Evolutionary conservation across 1,139 yeast species (phyloP), one percentile per base, ranked within the genome.

Genomic region (Pichia sp.): DNA sequence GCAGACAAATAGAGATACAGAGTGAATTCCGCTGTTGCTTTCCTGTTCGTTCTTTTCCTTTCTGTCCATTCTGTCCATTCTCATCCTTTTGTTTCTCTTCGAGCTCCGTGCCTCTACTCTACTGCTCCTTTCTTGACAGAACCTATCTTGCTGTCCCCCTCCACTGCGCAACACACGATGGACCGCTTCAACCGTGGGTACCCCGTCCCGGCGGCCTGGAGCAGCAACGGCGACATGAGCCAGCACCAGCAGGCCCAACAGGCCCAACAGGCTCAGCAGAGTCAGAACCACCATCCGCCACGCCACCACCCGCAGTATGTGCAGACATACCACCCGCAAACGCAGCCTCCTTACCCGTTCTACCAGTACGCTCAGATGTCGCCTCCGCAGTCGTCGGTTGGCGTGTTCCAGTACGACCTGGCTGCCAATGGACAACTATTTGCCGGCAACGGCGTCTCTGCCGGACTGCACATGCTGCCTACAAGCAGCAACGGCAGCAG

Each of bases 241-340:
- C 34, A 31, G 11, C 8, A 11, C 11, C 34, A 31, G 34, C 8
- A 6, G 34, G 8, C 34, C 34, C 6, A 31, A 6, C 34, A 31
- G 34, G 34, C 11, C 34, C 34, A 31, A 5, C 11, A 31, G 11
- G 34, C 34, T 31, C 34, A 31, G 34, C 34, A 31, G 34, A 8
- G 11, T 31, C 34, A 31, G 11, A 8, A 31, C 8, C 34, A 31
- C 11, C 34, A 31, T 11, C 34, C 8, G 34, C 34, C 8, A 11
- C 34, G 11, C 34, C 34, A 31, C 11, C 34, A 31, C 34, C 34
- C 34, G 34, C 34, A 31, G 11, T 31, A 52, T 47, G 32, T 38
- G 59, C 36, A 47, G 45, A 31, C 40, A 52, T 38, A 26, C 52
- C 26, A 47, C 53, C 36, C 40, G 31, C 40, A 30, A 49, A 8